A percentile compares a stretch with the other conserved stretches of the same genome.
Conservation (phyloP, 306 rosid species). For the Vicia faba region DNA sequence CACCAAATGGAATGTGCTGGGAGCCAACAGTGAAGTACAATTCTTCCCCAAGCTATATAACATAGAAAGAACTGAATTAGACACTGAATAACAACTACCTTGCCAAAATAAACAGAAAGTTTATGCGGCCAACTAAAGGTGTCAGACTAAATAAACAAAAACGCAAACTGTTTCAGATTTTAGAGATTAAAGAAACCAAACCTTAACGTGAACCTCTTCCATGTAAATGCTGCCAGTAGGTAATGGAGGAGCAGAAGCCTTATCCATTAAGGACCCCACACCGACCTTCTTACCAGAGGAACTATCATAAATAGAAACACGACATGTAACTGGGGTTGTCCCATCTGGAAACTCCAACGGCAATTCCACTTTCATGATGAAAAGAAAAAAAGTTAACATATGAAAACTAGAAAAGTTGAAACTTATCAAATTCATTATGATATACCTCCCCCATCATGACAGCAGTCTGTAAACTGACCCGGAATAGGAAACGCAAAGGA, state of each 20-base stretch:
- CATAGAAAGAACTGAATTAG: conserved; percentile 40
- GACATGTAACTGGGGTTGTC: conserved; percentile 96
- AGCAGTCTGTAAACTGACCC: conserved; percentile 82
- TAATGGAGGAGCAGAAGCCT: conserved; percentile 90
- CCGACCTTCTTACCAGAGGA: conserved; percentile 89
- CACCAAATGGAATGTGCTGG: conserved; percentile 89
- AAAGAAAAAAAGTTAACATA: conserved; percentile 31
- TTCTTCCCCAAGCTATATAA: conserved; percentile 84
- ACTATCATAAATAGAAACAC: conserved; percentile 90
- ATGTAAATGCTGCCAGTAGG: conserved; percentile 84
- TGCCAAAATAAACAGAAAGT: conserved; percentile 23
- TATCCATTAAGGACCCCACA: conserved; percentile 88
- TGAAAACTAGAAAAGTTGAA: conserved; percentile 33
- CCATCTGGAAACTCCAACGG: conserved; percentile 99
- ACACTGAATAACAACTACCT: conserved; percentile 17
- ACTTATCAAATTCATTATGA: conserved; percentile 22
- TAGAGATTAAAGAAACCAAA: conserved; percentile 43
- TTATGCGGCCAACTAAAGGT: conserved; percentile 17
- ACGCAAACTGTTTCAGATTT: conserved; percentile 21
- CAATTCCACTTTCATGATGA: conserved; percentile 62
- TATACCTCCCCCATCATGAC: conserved; percentile 86
- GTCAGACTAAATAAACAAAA: conserved; percentile 20
- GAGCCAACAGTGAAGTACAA: conserved; percentile 77
- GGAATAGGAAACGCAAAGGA: conserved; percentile 99
- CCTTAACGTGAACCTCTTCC: conserved; percentile 99